phyloP scores from a whole-genome alignment of 768 basidiomycete genomes.

The Leccinum truebloodii region DNA sequence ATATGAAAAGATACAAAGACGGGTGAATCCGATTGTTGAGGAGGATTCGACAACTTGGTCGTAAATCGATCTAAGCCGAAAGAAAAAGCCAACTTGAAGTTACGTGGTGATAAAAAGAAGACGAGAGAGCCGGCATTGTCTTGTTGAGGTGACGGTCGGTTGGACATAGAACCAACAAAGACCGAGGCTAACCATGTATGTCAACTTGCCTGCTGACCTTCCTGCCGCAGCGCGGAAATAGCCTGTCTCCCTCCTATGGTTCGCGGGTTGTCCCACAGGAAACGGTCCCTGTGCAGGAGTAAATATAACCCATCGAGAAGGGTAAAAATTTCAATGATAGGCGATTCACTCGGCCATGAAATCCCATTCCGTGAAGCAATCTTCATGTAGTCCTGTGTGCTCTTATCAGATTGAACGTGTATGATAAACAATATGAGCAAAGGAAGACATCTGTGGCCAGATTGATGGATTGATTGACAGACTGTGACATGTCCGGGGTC shows the following conservation, averaged over 20 bases:
- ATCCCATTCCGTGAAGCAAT: slow-evolving; percentile 27
- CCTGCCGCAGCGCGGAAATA: slow-evolving; percentile 25
- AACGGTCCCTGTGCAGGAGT: slow-evolving; percentile 1
- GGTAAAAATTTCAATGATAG: slow-evolving; percentile 14
- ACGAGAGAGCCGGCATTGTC: background rate
- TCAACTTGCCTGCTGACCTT: background rate
- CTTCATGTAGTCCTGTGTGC: background rate
- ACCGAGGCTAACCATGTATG: slow-evolving; percentile 16
- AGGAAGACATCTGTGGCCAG: slow-evolving; percentile 10
- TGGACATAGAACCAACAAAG: background rate
- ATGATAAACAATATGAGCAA: slow-evolving; percentile 1
- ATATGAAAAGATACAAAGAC: background rate
- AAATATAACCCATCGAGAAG: slow-evolving; percentile 9
- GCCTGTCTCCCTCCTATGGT: slow-evolving; percentile 1
- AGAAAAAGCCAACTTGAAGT: background rate
- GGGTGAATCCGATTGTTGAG: background rate
- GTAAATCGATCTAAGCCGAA: background rate
- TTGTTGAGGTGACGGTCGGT: background rate
- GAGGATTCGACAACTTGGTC: background rate
- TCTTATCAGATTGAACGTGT: slow-evolving; percentile 1
- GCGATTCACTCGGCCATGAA: slow-evolving; percentile 14
- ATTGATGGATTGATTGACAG: slow-evolving; percentile 11
- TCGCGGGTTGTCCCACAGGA: slow-evolving; percentile 17
- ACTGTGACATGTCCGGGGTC: background rate
- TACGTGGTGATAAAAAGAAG: background rate